These are phyloP conservation scores for Termitomyces sp. DNA, from an alignment of 768 basidiomycete species.

Conservation along the genomic window DNA sequence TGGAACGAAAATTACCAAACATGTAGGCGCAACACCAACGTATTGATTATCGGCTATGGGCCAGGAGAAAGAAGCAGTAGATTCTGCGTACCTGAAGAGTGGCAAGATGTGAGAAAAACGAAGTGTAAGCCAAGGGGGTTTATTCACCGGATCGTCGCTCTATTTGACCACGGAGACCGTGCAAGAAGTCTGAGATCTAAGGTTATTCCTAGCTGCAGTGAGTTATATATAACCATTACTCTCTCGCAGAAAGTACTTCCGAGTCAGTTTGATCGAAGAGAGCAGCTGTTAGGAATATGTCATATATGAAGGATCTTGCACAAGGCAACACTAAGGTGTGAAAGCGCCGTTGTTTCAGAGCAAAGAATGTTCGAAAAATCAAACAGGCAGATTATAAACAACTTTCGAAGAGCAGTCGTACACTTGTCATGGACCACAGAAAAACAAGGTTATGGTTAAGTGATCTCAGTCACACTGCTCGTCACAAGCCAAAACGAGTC, in stretches of 20 bases:
- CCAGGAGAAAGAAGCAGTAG: background rate
- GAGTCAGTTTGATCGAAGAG: background rate
- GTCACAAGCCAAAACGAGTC: no score
- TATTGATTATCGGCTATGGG: background rate
- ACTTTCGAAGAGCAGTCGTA: no score
- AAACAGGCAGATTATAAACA: no score
- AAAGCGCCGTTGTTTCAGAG: no score
- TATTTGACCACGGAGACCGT: slow-evolving; percentile 8
- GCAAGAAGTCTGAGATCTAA: slow-evolving; percentile 1
- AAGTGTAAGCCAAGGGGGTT: slow-evolving; percentile 1
- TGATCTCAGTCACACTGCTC: no score
- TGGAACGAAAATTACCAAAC: background rate
- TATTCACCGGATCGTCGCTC: slow-evolving; percentile 6
- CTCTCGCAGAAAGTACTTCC: background rate
- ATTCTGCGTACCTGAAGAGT: slow-evolving; percentile 9
- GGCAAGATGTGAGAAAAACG: slow-evolving; percentile 4
- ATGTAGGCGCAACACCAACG: background rate
- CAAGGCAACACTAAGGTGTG: no score
- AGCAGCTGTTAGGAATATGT: background rate
- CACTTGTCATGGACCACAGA: no score
- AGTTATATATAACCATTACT: no score
- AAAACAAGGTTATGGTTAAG: no score
- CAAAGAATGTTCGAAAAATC: no score
- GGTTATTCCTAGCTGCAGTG: background rate
- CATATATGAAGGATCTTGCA: no score